Evolutionary conservation across 345 rosid species (phyloP), one percentile per base, ranked within the genome.

Genomic region (Linum lewisii): DNA sequence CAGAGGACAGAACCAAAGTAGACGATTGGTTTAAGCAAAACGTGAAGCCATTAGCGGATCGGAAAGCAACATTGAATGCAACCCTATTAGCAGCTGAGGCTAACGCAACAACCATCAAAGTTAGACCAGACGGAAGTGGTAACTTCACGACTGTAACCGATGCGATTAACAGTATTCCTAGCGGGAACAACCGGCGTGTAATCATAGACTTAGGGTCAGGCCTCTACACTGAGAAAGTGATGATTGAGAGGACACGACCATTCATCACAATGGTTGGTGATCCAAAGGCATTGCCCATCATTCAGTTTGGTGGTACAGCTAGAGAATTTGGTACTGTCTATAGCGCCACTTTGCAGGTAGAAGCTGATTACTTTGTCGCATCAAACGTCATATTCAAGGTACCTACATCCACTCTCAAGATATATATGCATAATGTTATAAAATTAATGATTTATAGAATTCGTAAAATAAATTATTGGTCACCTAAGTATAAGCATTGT

Each of bases 301-400:
- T 84, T 20, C 9, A 69, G 16, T 82, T 49, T 61, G 61, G 16
- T 15, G 95, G 88, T 1, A 78, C 77, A 0, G 97, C 97, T 0
- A 22, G 1, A 1, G 2, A 73, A 51, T 82, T 56, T 18, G 97
- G 97, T 54, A 84, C 89, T 1, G 75, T 86, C 4, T 69, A 80
- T 9, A 89, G 95, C 44, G 97, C 93, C 37, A 73, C 81, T 21
- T 42, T 90, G 57, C 75, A 78, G 2, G 80, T 70, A 7, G 73
- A 74, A 49, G 62, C 86, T 19, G 88, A 85, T 59, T 84, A 76
- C 63, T 90, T 90, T 71, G 61, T 75, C 18, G 97, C 84, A 8
- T 54, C 60, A 5, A 87, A 85, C 65, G 7, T 90, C 36, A 57
- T 75, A 47, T 16, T 87, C 38, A 61, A 44, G 81, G 90, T 86